phyloP scores from a whole-genome alignment of 805 yeast species.

The Saccharomycopsis schoenii region DNA sequence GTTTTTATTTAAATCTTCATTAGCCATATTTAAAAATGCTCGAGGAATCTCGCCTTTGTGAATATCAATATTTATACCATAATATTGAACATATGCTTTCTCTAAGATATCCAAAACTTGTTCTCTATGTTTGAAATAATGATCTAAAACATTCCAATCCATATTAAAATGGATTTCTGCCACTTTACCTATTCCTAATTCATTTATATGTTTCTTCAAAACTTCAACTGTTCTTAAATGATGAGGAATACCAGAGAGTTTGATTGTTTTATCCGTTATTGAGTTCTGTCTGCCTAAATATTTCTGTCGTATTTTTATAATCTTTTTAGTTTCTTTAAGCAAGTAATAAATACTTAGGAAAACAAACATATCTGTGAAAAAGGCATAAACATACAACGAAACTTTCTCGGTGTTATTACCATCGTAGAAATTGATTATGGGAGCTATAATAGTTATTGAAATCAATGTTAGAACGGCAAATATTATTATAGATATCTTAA shows the following conservation, averaged over 20 bases:
- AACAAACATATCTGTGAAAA: conserved; percentile 48
- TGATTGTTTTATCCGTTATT: conserved; percentile 49
- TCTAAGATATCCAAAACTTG: conserved; percentile 50
- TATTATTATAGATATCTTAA: conserved; percentile 67
- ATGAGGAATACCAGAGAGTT: conserved; percentile 44
- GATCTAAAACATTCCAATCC: conserved; percentile 17
- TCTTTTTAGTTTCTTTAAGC: conserved; percentile 37
- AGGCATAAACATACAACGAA: conserved; percentile 43
- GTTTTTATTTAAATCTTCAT: not conserved
- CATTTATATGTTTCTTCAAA: conserved; percentile 41
- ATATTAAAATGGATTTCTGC: conserved; percentile 28
- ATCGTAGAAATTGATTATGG: conserved; percentile 41
- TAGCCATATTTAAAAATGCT: conserved; percentile 1
- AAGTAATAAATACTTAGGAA: conserved; percentile 36
- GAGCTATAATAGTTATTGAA: conserved; percentile 41
- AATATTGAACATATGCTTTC: conserved; percentile 56
- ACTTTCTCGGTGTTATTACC: conserved; percentile 26
- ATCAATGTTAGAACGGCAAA: conserved; percentile 35
- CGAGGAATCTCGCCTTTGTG: conserved; percentile 16
- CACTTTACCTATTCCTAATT: conserved; percentile 47
- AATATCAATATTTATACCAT: conserved; percentile 29
- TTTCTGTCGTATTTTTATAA: conserved; percentile 44
- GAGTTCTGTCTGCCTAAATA: conserved; percentile 52
- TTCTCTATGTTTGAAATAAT: conserved; percentile 32
- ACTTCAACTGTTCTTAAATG: conserved; percentile 34